Percentiles rank a stretch among this genome's conserved stretches.
phyloP scores from a whole-genome alignment of 1,139 yeast genomes.

The Pichia terricola region DNA sequence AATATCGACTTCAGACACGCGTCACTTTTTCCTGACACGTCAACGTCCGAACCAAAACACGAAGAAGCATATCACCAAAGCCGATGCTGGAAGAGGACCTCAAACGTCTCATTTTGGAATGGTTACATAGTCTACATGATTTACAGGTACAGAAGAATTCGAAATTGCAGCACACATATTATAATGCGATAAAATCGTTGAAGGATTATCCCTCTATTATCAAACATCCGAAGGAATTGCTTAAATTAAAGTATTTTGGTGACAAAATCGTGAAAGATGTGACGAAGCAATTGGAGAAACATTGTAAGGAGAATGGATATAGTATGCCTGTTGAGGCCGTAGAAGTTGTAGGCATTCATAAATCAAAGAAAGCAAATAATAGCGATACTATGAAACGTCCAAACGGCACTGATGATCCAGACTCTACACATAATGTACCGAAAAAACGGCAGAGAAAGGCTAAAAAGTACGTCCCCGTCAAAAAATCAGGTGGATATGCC shows the following conservation, averaged over 20 bases:
- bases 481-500: constrained; percentile 82
- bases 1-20: too few relatives aligned
- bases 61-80: too few relatives aligned
- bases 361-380: not conserved
- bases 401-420: not conserved
- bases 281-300: constrained; percentile 30
- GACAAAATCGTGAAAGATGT: constrained; percentile 48
- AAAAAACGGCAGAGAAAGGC: constrained; percentile 12
- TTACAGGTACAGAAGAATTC: constrained; percentile 34
- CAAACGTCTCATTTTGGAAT: constrained; percentile 35
- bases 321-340: not conserved
- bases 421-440: not conserved
- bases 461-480: constrained; percentile 59
- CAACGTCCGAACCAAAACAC: too few relatives aligned
- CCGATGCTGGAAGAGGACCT: constrained; percentile 20
- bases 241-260: constrained; percentile 48
- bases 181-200: constrained; percentile 40
- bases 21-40: too few relatives aligned
- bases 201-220: constrained; percentile 34
- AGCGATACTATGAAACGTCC: not conserved
- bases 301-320: constrained; percentile 34
- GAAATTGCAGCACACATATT: constrained; percentile 36
- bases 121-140: constrained; percentile 45
- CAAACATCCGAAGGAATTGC: constrained; percentile 41
- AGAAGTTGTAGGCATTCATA: not conserved